Base-by-base conservation (phyloP, 2,329 filamentous ascomycete genomes). In the Niveomyces coronatus region DNA sequence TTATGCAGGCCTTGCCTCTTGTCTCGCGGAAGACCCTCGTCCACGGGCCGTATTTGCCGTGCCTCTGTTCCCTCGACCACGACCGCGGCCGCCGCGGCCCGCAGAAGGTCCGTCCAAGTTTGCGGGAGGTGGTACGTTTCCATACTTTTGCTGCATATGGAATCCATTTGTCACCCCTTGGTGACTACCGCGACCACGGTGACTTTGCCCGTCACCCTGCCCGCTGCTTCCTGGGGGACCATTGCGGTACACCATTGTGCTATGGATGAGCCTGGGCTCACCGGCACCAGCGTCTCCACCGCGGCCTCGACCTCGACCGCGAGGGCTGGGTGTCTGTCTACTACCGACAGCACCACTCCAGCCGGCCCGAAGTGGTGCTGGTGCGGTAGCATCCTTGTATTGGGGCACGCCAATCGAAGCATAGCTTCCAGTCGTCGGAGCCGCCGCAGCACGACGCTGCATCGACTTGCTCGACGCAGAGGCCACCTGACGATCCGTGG, bases 401-500 rank as follows among this genome's bases (percentile, higher is more conserved):
- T 89, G 82, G 42, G 70, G 65, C 20, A 76, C 74, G 42, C 74
- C 71, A 11, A 74, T 67, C 23, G 69, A 60, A 65, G 73, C 49
- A 65, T 68, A 59, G 71, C 78, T 50, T 11, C 65, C 62, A 9
- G 71, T 64, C 0, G 68, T 74, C 13, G 63, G 49, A 4, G 64
- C 63, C 28, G 53, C 59, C 47, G 61, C 55, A 8, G 65, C 66
- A 31, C 68, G 67, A 46, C 73, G 74, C 44, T 74, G 71, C 52
- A 59, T 57, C 3, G 58, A 56, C 35, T 51, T 62, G 47, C 48
- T 74, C 35, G 82, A 76, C 42, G 73, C 71, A 43, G 76, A 80
- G 29, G 94, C 68, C 15, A 94, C 73, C 62, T 98, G 91, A 49
- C 75, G 81, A 53, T 88, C 70, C 2, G 80, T 81, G 40, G 94